Conservation (phyloP, 805 yeast species). For the Maudiozyma turicensis region DNA sequence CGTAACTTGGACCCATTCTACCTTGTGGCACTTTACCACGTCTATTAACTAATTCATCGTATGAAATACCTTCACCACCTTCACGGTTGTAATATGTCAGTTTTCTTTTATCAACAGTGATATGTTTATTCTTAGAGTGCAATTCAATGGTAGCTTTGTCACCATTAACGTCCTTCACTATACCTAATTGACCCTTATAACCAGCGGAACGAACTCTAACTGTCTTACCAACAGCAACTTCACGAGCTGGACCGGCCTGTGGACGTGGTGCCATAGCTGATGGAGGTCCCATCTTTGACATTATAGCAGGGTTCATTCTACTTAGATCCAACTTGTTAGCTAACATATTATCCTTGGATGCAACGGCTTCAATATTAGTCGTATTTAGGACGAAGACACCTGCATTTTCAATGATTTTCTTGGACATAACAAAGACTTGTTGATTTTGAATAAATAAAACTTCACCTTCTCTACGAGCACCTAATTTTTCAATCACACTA, state of each 20-base stretch:
- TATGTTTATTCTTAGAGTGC: constrained; percentile 83
- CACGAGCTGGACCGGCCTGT: constrained; percentile 61
- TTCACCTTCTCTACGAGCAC: constrained; percentile 82
- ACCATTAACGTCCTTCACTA: constrained; percentile 88
- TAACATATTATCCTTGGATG: constrained; percentile 64
- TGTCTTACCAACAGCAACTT: constrained; percentile 68
- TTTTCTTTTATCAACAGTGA: constrained; percentile 72
- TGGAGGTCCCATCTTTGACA: constrained; percentile 46
- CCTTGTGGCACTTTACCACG: constrained; percentile 32
- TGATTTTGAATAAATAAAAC: constrained; percentile 81
- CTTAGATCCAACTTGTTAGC: constrained; percentile 50
- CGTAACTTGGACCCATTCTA: constrained; percentile 29
- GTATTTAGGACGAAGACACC: constrained; percentile 84
- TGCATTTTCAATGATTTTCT: constrained; percentile 69
- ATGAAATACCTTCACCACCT: constrained; percentile 61
- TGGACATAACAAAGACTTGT: constrained; percentile 68
- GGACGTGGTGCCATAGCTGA: constrained; percentile 36
- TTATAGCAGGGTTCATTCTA: constrained; percentile 72
- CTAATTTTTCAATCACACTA: constrained; percentile 74
- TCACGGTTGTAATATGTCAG: constrained; percentile 60
- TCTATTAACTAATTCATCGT: constrained; percentile 63
- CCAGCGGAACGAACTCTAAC: constrained; percentile 86
- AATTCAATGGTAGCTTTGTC: constrained; percentile 85
- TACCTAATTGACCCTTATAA: constrained; percentile 90
- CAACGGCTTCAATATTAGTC: constrained; percentile 67